phyloP scores from a whole-genome alignment of 2,329 filamentous ascomycete species.

The Penicillium occitanis region DNA sequence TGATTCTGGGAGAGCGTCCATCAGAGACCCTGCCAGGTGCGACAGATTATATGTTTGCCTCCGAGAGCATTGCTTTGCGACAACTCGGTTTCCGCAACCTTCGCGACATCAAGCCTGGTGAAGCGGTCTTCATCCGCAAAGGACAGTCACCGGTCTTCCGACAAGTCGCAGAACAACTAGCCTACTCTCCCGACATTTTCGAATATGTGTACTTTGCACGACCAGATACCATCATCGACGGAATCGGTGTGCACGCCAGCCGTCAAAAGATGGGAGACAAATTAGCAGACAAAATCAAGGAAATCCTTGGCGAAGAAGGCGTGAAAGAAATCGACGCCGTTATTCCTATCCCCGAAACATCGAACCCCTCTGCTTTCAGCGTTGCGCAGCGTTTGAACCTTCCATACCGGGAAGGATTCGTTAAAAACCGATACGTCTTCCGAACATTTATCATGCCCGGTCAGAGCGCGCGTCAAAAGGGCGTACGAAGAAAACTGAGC shows the following conservation, averaged over 20 bases:
- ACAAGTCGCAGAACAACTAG: conserved; percentile 67
- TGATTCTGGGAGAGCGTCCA: conserved; percentile 72
- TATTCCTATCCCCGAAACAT: conserved; percentile 81
- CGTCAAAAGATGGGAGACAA: conserved; percentile 84
- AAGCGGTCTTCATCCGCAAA: conserved; percentile 83
- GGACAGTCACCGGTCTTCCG: conserved; percentile 70
- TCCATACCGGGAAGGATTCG: conserved; percentile 76
- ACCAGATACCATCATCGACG: conserved; percentile 79
- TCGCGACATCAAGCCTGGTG: conserved; percentile 74
- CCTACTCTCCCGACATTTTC: conserved; percentile 82
- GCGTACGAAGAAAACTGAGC: conserved; percentile 85
- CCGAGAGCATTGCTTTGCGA: conserved; percentile 78
- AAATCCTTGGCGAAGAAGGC: conserved; percentile 65
- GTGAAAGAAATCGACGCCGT: conserved; percentile 73
- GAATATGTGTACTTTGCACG: conserved; percentile 86
- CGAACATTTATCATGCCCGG: conserved; percentile 85
- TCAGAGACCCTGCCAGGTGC: conserved; percentile 61
- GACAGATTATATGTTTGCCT: conserved; percentile 86
- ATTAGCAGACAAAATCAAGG: conserved; percentile 70
- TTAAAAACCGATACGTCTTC: conserved; percentile 89
- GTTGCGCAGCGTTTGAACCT: conserved; percentile 74
- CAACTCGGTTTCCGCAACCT: conserved; percentile 79
- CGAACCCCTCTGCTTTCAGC: conserved; percentile 74
- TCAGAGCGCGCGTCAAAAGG: conserved; percentile 76
- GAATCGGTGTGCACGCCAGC: conserved; percentile 80